Evolutionary conservation across 345 rosid species (phyloP).

Genomic region (Acer saccharum): DNA sequence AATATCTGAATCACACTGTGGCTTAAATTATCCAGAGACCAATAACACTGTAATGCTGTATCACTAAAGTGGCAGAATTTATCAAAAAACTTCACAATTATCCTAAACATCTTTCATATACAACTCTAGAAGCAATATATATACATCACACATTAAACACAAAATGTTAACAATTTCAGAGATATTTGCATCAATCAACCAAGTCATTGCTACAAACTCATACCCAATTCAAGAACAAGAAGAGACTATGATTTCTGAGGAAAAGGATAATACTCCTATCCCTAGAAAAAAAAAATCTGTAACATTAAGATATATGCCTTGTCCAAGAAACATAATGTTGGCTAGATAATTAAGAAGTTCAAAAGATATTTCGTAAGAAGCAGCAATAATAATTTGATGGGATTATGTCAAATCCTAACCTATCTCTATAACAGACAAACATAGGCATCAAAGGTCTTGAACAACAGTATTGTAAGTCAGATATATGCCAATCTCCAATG

Average conservation of each 20-base stretch:
- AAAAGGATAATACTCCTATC: neutral
- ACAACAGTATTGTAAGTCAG: neutral
- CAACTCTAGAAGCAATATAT: neutral
- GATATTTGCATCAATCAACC: neutral
- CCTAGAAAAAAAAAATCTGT: neutral
- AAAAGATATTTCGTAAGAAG: neutral
- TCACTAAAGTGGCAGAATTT: neutral
- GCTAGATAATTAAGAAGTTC: neutral
- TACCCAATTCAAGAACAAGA: slow-evolving; percentile 1
- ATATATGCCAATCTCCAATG: neutral
- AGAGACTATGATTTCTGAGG: neutral
- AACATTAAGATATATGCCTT: neutral
- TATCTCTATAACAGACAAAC: neutral
- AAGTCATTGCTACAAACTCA: neutral
- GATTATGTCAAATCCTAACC: neutral
- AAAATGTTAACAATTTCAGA: neutral
- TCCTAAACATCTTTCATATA: neutral
- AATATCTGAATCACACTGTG: neutral
- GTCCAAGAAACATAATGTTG: neutral
- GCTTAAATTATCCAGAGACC: neutral
- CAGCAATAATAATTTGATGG: neutral
- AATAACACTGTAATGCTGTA: neutral
- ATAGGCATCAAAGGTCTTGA: neutral
- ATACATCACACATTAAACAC: neutral
- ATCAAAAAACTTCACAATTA: neutral